Evolutionary conservation across 768 basidiomycete species (phyloP), one percentile per base, ranked within the genome.

Genomic region (Russula vinacea): DNA sequence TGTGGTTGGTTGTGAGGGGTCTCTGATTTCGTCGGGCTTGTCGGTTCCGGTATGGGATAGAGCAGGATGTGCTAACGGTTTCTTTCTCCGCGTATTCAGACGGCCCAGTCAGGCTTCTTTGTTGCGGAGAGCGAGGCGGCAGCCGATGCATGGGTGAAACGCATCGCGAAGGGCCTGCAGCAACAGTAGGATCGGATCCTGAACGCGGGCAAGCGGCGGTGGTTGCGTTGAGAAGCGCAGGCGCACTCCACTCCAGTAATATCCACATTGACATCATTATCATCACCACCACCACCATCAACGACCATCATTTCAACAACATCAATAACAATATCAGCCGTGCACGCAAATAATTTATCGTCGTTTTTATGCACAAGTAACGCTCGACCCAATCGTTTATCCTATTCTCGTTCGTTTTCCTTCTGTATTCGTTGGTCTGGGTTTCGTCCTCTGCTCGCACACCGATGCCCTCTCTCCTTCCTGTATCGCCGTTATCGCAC

Each of bases 31-130:
- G 45, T 45, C 44, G n/a, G n/a, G 19, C n/a, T 5, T 22, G 35
- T 10, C 10, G 29, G 29, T 2, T 29, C 29, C 5, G 35, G 35
- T 37, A 11, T 5, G 17, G 7, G 53, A 56, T 40, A 5, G 11
- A 7, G 49, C 2, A 11, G 37, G 16, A 10, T 19, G 42, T 52
- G 26, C 22, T 56, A 40, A 56, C 29, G 7, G 16, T n/a, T 11
- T 44, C 22, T 32, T 22, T 6, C 3, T 10, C 42, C 42, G 26
- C 22, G 26, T 52, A 22, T n/a, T 22, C 11, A 67, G 68, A 66
- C 62, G 53, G 49, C 42, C 40, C 67, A 69, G 50, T 69, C 68
- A 24, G 66, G 62, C 13, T 69, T 69, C 39, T 69, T 68, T 33
- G 49, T 60, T 22, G 66, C 50, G 7, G 56, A 67, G 45, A 62